Evolutionary conservation across 1,139 yeast genomes (phyloP).

Genomic region (Candida tetrigidarum): DNA sequence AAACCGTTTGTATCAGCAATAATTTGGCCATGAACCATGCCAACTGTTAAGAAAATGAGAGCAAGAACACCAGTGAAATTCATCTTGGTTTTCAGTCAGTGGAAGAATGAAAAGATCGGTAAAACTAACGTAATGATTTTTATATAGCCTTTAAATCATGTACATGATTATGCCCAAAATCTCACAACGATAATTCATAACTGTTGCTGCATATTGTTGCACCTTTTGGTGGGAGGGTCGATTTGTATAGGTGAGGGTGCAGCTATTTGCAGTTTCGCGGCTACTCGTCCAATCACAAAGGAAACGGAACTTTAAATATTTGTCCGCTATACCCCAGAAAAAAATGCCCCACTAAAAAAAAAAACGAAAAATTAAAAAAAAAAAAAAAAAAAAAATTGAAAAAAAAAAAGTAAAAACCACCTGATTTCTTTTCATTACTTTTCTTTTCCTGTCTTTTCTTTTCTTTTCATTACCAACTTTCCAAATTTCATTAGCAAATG

Average conservation of each 20-base stretch:
- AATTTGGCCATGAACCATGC: not conserved
- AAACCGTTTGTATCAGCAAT: not conserved
- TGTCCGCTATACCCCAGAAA: slow-evolving; percentile 1
- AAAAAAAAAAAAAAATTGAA: slow-evolving; percentile 26
- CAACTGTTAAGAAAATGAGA: not conserved
- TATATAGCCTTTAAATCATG: too few species aligned
- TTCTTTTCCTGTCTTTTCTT: not conserved
- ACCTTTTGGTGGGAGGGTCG: not conserved
- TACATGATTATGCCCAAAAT: too few species aligned
- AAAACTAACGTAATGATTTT: too few species aligned
- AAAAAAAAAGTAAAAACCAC: slow-evolving; percentile 3
- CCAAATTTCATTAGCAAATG: slow-evolving; percentile 15
- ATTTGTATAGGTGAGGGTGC: too few species aligned
- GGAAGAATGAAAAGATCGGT: not conserved
- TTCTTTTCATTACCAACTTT: not conserved
- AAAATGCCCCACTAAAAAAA: slow-evolving; percentile 57
- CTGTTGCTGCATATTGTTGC: not conserved
- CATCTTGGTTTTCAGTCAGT: not conserved
- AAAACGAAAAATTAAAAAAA: slow-evolving; percentile 15
- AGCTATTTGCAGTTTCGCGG: not conserved
- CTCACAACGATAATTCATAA: not conserved
- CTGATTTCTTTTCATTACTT: not conserved
- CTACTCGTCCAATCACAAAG: not conserved
- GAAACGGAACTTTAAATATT: not conserved
- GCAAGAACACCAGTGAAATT: not conserved